Conservation (phyloP, 2,329 filamentous ascomycete genomes). For the Cladosporium cucumerinum region DNA sequence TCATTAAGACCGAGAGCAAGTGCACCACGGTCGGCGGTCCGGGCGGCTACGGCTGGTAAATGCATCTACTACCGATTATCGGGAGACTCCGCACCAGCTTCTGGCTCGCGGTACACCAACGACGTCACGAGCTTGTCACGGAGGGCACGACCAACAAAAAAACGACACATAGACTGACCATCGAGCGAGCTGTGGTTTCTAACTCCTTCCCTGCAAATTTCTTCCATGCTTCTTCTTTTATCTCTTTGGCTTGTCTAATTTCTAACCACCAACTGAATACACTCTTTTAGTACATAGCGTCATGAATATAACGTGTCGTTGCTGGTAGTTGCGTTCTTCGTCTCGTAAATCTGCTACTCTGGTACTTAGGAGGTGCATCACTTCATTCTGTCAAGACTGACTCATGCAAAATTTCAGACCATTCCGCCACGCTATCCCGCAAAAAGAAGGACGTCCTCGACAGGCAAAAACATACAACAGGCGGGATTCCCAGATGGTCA, state of each 20-base stretch:
- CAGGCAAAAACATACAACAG: not conserved
- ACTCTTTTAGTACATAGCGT: not conserved
- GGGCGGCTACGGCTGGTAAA: slow-evolving; percentile 10
- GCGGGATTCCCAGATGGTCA: not conserved
- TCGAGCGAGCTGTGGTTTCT: not conserved
- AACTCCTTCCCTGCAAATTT: not conserved
- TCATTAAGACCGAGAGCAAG: slow-evolving; percentile 1
- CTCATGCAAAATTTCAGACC: not conserved
- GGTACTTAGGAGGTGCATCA: too few species aligned
- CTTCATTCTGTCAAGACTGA: not conserved
- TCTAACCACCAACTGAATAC: not conserved
- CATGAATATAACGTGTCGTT: not conserved
- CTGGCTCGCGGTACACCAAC: not conserved
- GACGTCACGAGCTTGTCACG: not conserved
- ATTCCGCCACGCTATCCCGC: not conserved
- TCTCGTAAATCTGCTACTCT: too few species aligned
- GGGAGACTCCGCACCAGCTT: not conserved
- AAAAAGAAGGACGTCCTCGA: not conserved
- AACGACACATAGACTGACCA: not conserved
- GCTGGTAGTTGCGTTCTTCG: not conserved
- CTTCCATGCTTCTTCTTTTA: not conserved
- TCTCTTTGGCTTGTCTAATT: not conserved
- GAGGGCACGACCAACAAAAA: not conserved
- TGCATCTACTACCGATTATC: not conserved
- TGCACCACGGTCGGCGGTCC: slow-evolving; percentile 8